phyloP scores from a whole-genome alignment of 805 yeast species.

The Lipomyces mesembrius region DNA sequence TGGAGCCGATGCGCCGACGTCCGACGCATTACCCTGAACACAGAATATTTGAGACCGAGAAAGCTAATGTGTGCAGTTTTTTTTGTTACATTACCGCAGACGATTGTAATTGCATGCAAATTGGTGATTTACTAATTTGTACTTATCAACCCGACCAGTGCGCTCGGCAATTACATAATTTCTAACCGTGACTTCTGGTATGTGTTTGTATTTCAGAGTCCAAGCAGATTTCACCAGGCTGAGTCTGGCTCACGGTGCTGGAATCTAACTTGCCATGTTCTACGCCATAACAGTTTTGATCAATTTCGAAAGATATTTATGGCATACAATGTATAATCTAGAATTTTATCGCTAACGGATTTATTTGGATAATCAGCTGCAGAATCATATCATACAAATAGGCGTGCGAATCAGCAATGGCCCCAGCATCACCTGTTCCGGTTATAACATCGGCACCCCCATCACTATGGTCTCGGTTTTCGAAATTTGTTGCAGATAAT shows the following conservation, averaged over 20 bases:
- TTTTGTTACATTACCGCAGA: not conserved
- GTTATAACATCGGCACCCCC: slow-evolving; percentile 28
- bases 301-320: not conserved
- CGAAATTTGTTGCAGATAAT: slow-evolving; percentile 37
- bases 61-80: not conserved
- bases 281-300: not conserved
- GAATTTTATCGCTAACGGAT: not conserved
- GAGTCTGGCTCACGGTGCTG: not conserved
- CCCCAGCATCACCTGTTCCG: slow-evolving; percentile 19
- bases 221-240: not conserved
- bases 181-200: not conserved
- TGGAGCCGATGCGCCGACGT: not conserved
- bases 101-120: not conserved
- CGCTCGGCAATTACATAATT: not conserved
- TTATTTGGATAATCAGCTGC: not conserved
- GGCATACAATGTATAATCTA: not conserved
- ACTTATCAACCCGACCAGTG: not conserved
- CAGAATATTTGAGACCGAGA: not conserved
- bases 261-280: not conserved
- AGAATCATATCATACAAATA: not conserved
- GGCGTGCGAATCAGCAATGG: slow-evolving; percentile 14
- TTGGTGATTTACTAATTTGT: slow-evolving; percentile 4
- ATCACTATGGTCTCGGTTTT: slow-evolving; percentile 29
- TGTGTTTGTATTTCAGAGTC: not conserved
- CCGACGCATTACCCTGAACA: not conserved